Evolutionary conservation across 305 asterid species (phyloP).

Genomic region (Fraxinus sp.): DNA sequence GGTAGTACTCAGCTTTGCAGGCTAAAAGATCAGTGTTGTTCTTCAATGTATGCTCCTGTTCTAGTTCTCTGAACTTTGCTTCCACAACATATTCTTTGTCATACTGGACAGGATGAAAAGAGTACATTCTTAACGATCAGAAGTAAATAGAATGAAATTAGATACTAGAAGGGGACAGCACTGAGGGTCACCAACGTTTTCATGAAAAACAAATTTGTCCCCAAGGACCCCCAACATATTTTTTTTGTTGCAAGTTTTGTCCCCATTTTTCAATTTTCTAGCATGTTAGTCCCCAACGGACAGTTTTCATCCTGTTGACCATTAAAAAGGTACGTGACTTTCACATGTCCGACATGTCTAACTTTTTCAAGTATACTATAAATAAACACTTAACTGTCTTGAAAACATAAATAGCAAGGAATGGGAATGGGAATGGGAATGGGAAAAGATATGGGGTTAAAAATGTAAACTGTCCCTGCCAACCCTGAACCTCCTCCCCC

Average conservation of each 20-base stretch:
- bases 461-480: not conserved
- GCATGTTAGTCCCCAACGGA: not conserved
- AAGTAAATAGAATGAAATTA: constrained; percentile 18
- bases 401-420: not conserved
- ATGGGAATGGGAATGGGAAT: not conserved
- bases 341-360: not conserved
- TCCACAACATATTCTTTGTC: constrained; percentile 84
- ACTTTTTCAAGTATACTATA: not conserved
- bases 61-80: constrained; percentile 78
- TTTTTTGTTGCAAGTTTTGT: not conserved
- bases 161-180: not conserved
- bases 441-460: not conserved
- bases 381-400: not conserved
- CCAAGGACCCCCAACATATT: not conserved
- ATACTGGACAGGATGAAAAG: constrained; percentile 53
- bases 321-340: not conserved
- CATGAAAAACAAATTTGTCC: not conserved
- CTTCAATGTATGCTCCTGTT: constrained; percentile 74
- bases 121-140: constrained; percentile 13
- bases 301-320: constrained; percentile 1
- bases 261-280: not conserved
- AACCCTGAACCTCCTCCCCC: not conserved
- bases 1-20: constrained; percentile 98
- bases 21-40: constrained; percentile 95
- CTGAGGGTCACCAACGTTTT: not conserved